A percentile compares a stretch with the other conserved stretches of the same genome.
Evolutionary conservation across 2,329 filamentous ascomycete genomes (phyloP).

Genomic region (Colletotrichum sp.): DNA sequence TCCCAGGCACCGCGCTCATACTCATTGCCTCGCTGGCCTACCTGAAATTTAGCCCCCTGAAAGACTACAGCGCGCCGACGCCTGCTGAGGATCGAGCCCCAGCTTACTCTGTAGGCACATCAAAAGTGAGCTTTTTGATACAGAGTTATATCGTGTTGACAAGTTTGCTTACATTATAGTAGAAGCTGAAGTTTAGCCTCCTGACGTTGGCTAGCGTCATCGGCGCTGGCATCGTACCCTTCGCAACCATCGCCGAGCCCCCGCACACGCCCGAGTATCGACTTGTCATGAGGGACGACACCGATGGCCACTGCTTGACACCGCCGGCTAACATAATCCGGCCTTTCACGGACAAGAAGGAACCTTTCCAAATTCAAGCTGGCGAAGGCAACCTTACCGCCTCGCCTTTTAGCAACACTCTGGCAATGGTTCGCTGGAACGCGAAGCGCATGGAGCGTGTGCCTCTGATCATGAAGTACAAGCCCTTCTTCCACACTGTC

Average conservation of each 20-base stretch:
- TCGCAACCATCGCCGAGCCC: conserved; percentile 13
- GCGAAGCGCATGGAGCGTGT: conserved; percentile 29
- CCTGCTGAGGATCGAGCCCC: not conserved
- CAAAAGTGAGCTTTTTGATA: not conserved
- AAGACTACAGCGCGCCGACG: not conserved
- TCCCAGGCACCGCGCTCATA: conserved; percentile 31
- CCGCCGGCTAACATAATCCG: not conserved
- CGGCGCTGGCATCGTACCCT: conserved; percentile 19
- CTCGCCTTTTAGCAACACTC: conserved; percentile 31
- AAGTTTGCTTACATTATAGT: not conserved
- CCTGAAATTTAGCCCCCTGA: conserved; percentile 26
- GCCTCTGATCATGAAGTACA: conserved; percentile 28
- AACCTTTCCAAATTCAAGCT: not conserved
- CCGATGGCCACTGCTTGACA: not conserved
- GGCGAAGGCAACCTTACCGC: conserved; percentile 13
- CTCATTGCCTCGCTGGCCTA: conserved; percentile 33
- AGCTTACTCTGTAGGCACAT: not conserved
- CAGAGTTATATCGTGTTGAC: fast-evolving
- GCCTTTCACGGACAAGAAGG: conserved; percentile 5
- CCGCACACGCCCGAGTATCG: conserved; percentile 17
- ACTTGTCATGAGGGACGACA: conserved; percentile 12
- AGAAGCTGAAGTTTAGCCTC: conserved; percentile 12
- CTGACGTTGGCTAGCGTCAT: conserved; percentile 6
- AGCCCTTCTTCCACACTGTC: conserved; percentile 32
- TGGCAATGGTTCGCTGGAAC: conserved; percentile 33